Base-by-base conservation (phyloP, 75 land plant species). In the Picea glauca region DNA sequence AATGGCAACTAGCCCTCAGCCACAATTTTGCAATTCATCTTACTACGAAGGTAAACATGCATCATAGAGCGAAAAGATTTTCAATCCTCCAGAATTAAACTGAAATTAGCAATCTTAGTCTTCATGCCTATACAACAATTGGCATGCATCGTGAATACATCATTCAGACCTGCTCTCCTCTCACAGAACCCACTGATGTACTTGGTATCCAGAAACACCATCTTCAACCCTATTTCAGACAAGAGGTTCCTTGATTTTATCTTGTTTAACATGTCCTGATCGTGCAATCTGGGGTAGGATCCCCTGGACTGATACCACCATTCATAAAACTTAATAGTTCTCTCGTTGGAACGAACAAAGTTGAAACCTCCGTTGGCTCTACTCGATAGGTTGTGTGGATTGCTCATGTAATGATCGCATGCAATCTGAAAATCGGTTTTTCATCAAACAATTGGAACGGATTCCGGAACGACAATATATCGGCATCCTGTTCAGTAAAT, bases 351-450 rank as follows among this genome's bases (percentile, higher is more conserved):
- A 30, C 76, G 62, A 3, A 64, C 85, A 58, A 40, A 80, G 35
- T 70, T 38, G 76, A 84, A 84, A 14, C 85, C 84, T 40, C 84
- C 85, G 57, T 81, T 83, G 17, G 84, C 78, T 46, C 13, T 21
- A 56, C 81, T 84, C 13, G 58, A 60, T 31, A 66, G 23, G 60
- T 80, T 84, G 40, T 50, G 43, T 9, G 84, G 78, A 5, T 62
- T 56, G 35, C 83, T 84, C 32, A 20, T 80, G 85, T 60, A 84
- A 13, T 32, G 30, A 84, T 80, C 83, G 61, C 78, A 75, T 5
- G 84, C 84, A 17, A 80, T 81, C 43, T 84, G 83, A 54, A 84
- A 76, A 64, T 84, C 83, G 20, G 78, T 81, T 58, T 84, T 84
- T 81, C 78, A 84, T 46, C 11, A 84, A 40, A 40, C 5, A 63